These are phyloP conservation scores for Leccinum fallax DNA, from an alignment of 1,284 basidiomycete species.

Conservation along the genomic window DNA sequence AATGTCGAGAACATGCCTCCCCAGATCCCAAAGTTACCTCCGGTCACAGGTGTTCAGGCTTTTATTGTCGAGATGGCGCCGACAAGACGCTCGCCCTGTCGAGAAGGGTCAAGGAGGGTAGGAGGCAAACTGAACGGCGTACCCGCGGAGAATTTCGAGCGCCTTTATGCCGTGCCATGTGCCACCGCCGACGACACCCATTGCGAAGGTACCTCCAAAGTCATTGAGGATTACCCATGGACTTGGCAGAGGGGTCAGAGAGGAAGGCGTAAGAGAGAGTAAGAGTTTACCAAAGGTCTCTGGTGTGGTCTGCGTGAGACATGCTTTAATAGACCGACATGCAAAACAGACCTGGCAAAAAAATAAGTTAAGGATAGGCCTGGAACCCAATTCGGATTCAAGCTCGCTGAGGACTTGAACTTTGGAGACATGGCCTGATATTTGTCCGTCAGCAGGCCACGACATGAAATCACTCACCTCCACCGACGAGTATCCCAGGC, in stretches of 20 bases:
- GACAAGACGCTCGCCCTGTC: slow-evolving; percentile 85
- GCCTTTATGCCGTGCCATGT: slow-evolving; percentile 99
- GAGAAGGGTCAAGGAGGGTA: slow-evolving; percentile 1
- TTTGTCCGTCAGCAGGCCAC: too few species aligned
- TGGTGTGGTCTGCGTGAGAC: slow-evolving; percentile 89
- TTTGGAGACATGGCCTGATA: too few species aligned
- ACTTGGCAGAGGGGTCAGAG: slow-evolving; percentile 45
- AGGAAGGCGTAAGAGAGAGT: background rate
- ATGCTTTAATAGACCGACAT: slow-evolving; percentile 39
- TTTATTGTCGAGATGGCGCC: slow-evolving; percentile 97
- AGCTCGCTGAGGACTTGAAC: too few species aligned
- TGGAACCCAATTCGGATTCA: too few species aligned
- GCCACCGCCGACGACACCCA: slow-evolving; percentile 94
- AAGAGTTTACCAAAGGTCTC: slow-evolving; percentile 79
- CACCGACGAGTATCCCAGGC: too few species aligned
- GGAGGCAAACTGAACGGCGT: background rate
- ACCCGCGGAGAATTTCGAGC: slow-evolving; percentile 95
- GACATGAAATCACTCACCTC: too few species aligned
- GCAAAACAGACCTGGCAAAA: background rate
- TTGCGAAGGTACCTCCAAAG: slow-evolving; percentile 95
- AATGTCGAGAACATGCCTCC: slow-evolving; percentile 97
- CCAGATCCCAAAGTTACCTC: slow-evolving; percentile 98
- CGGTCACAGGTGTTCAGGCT: slow-evolving; percentile 96
- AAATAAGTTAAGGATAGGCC: slow-evolving; percentile 31
- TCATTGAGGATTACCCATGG: slow-evolving; percentile 99